phyloP scores from a whole-genome alignment of 2,329 filamentous ascomycete species.

The Albophoma yamanashiensis region DNA sequence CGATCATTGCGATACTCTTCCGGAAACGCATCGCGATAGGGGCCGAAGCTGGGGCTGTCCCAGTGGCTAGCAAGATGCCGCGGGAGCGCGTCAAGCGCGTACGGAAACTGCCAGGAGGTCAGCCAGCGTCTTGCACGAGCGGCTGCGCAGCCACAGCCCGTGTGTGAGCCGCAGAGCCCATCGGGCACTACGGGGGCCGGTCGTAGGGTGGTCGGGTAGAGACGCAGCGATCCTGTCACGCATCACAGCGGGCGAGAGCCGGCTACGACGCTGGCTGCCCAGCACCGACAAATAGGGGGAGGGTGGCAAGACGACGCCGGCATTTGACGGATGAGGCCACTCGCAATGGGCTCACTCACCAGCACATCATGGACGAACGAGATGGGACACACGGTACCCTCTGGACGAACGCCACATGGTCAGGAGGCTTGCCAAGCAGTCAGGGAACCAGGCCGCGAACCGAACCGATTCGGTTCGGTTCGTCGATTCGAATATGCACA shows the following conservation, averaged over 20 bases:
- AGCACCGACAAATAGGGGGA: not conserved
- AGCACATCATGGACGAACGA: conserved; percentile 76
- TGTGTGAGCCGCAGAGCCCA: not conserved
- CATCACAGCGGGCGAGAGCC: not conserved
- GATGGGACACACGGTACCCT: conserved; percentile 75
- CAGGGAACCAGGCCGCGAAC: not conserved
- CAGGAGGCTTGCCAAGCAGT: not conserved
- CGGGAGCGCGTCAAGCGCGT: conserved; percentile 58
- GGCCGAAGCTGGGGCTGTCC: conserved; percentile 51
- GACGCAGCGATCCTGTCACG: conserved; percentile 4
- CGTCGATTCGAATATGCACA: conserved; percentile 3
- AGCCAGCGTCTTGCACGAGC: not conserved
- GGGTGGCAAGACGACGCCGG: not conserved
- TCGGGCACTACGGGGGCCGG: not conserved
- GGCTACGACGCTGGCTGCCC: not conserved
- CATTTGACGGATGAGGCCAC: not conserved
- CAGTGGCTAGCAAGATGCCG: conserved; percentile 54
- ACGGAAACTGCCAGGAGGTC: conserved; percentile 53
- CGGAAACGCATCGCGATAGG: conserved; percentile 64
- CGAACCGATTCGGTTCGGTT: not conserved
- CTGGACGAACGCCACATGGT: conserved; percentile 26
- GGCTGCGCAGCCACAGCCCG: not conserved
- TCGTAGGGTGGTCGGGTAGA: conserved; percentile 3
- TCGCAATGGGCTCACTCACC: conserved; percentile 41
- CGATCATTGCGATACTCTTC: conserved; percentile 48